Conservation (phyloP, 331 rosid genomes). For the Rhamnella rubrinervis region DNA sequence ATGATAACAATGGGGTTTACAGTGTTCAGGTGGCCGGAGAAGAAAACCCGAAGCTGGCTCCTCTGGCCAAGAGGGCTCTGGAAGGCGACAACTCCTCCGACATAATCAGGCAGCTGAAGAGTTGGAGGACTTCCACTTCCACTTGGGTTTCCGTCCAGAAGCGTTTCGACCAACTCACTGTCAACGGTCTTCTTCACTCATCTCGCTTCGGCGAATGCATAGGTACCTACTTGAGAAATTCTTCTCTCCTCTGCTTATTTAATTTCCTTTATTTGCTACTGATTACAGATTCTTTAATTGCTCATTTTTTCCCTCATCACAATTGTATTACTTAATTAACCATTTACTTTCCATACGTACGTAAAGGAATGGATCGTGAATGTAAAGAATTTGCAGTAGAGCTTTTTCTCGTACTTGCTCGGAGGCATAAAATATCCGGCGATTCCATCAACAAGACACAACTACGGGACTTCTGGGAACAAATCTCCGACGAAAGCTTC, state of each 20-base stretch:
- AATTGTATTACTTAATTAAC: no score
- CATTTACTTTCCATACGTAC: neutral
- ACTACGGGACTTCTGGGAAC: constrained; percentile 75
- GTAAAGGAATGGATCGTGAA: constrained; percentile 67
- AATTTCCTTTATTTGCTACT: no score
- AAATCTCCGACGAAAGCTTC: constrained; percentile 74
- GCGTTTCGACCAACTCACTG: constrained; percentile 52
- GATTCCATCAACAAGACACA: constrained; percentile 62
- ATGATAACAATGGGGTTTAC: constrained; percentile 53
- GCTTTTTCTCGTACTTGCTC: constrained; percentile 68
- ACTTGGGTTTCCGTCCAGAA: constrained; percentile 68
- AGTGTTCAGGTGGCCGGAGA: constrained; percentile 39
- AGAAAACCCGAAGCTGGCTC: constrained; percentile 45
- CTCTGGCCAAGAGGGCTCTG: constrained; percentile 41
- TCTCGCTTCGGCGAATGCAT: constrained; percentile 79
- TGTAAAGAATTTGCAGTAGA: constrained; percentile 80
- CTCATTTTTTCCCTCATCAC: neutral
- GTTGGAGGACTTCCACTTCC: constrained; percentile 33
- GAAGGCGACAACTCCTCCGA: constrained; percentile 35
- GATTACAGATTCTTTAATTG: no score
- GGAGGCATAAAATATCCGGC: constrained; percentile 46
- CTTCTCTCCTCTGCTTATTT: no score
- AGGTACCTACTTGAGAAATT: constrained; percentile 32
- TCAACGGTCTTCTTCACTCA: constrained; percentile 52
- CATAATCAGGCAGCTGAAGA: constrained; percentile 53